phyloP scores from a whole-genome alignment of 2,329 filamentous ascomycete genomes.

The Cercospora sp. region DNA sequence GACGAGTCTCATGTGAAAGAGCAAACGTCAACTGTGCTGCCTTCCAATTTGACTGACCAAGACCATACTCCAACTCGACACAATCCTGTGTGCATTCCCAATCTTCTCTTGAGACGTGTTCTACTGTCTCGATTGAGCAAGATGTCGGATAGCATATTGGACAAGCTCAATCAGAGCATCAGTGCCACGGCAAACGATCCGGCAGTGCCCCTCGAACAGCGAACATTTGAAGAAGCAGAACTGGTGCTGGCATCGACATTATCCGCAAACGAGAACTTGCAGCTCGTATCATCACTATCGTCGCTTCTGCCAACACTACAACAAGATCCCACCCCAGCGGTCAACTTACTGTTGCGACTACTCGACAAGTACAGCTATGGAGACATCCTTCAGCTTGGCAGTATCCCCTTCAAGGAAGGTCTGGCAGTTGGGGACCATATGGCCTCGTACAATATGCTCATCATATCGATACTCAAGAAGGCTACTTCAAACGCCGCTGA shows the following conservation, averaged over 20 bases:
- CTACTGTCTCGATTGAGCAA: neutral
- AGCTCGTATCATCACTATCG: conserved; percentile 51
- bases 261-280: conserved; percentile 37
- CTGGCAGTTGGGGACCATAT: conserved; percentile 50
- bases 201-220: conserved; percentile 44
- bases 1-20: conserved; percentile 1
- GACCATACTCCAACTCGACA: neutral
- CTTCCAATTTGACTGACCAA: neutral
- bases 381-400: conserved; percentile 45
- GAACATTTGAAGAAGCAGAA: conserved; percentile 54
- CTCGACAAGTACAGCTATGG: conserved; percentile 53
- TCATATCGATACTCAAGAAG: conserved; percentile 58
- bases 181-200: conserved; percentile 23
- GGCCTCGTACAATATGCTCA: conserved; percentile 56
- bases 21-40: conserved; percentile 14
- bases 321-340: conserved; percentile 59
- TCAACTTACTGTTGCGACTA: conserved; percentile 54
- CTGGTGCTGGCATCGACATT: conserved; percentile 46
- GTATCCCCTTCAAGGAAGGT: conserved; percentile 54
- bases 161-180: conserved; percentile 24
- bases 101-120: neutral
- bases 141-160: conserved; percentile 24
- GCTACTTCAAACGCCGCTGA: conserved; percentile 54
- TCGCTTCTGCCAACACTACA: conserved; percentile 55
- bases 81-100: neutral